A percentile compares a stretch with the other conserved stretches of the same genome.
These are phyloP conservation scores for Linum usitatissimum DNA, from an alignment of 345 rosid genomes.

Conservation along the genomic window DNA sequence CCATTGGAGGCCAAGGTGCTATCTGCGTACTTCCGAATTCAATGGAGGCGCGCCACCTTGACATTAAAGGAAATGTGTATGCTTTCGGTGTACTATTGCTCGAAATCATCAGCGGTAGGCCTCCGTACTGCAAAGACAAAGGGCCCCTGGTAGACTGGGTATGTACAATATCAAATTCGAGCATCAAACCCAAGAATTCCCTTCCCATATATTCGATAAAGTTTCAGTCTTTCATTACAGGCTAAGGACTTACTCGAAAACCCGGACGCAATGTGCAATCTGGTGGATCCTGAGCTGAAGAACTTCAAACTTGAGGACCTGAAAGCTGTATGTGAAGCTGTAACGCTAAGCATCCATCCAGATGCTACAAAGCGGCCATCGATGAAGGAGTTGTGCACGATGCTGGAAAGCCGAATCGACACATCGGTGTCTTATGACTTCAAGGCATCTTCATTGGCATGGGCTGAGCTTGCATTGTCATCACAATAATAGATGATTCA, in stretches of 20 bases:
- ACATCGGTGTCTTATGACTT: conserved; percentile 59
- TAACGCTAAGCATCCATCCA: conserved; percentile 50
- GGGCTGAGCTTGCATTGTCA: conserved; percentile 91
- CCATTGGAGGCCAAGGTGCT: conserved; percentile 64
- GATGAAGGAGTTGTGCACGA: conserved; percentile 50
- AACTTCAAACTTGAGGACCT: conserved; percentile 70
- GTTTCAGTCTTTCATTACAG: conserved; percentile 24
- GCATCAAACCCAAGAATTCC: neutral
- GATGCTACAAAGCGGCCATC: conserved; percentile 47
- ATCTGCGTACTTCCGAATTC: conserved; percentile 69
- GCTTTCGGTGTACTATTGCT: conserved; percentile 82
- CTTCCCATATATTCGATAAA: neutral
- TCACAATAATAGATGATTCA: conserved; percentile 28
- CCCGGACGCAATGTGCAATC: conserved; percentile 62
- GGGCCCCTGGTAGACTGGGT: conserved; percentile 89
- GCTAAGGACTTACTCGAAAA: conserved; percentile 76
- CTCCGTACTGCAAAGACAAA: conserved; percentile 74
- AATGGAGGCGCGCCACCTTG: conserved; percentile 62
- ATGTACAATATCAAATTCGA: conserved; percentile 13
- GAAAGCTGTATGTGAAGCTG: conserved; percentile 63
- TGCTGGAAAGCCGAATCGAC: conserved; percentile 63
- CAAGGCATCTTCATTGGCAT: conserved; percentile 78
- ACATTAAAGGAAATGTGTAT: conserved; percentile 72
- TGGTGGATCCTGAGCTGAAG: conserved; percentile 86
- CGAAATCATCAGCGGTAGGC: conserved; percentile 88